Conservation (phyloP, 2,329 filamentous ascomycete genomes). For the Paraphaeosphaeria sporulosa region DNA sequence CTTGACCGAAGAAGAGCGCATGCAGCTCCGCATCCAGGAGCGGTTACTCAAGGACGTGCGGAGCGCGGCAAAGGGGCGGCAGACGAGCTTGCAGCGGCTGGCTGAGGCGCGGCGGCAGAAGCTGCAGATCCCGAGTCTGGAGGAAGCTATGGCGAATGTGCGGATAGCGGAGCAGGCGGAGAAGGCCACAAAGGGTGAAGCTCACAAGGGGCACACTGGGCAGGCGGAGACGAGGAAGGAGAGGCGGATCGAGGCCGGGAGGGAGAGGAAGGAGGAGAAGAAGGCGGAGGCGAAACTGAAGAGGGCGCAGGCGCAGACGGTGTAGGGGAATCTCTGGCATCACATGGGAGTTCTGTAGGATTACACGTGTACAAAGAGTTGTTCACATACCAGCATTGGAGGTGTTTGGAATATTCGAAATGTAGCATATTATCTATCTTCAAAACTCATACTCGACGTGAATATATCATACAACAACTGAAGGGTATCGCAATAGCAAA, state of each 20-base stretch:
- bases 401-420: slow-evolving; percentile 2
- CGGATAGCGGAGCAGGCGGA: slow-evolving; percentile 30
- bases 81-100: slow-evolving; percentile 37
- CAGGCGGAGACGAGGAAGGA: slow-evolving; percentile 36
- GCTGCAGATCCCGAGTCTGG: slow-evolving; percentile 37
- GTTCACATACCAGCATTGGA: slow-evolving; percentile 2
- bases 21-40: slow-evolving; percentile 62
- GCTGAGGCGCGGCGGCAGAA: slow-evolving; percentile 37
- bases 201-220: slow-evolving; percentile 35
- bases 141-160: slow-evolving; percentile 41
- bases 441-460: slow-evolving; percentile 9
- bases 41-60: slow-evolving; percentile 66
- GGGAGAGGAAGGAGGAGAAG: slow-evolving; percentile 34
- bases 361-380: slow-evolving; percentile 9
- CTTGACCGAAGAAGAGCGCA: slow-evolving; percentile 69
- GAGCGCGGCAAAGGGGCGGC: slow-evolving; percentile 48
- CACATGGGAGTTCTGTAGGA: slow-evolving; percentile 1
- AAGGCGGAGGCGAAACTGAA: slow-evolving; percentile 34
- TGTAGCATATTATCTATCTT: slow-evolving; percentile 15
- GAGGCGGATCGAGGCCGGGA: slow-evolving; percentile 33
- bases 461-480: slow-evolving; percentile 23
- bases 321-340: slow-evolving; percentile 12
- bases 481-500: slow-evolving; percentile 31
- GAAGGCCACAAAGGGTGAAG: slow-evolving; percentile 17
- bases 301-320: slow-evolving; percentile 31